Evolutionary conservation across 768 basidiomycete genomes (phyloP).

Genomic region (Kwoniella sp.): DNA sequence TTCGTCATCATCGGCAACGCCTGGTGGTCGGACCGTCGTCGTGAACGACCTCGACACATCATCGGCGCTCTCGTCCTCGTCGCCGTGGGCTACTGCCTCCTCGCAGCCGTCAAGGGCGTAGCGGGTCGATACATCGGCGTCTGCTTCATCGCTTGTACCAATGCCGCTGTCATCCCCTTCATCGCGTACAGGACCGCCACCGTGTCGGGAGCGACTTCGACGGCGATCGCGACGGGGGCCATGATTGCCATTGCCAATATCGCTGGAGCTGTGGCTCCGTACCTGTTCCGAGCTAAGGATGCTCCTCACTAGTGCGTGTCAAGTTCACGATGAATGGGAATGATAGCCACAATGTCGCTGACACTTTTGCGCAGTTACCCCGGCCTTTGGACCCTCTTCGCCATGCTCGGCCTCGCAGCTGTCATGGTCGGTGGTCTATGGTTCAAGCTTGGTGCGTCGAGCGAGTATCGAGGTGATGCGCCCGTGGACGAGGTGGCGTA

Average conservation of each 20-base stretch:
- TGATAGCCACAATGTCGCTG: background rate
- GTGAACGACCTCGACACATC: conserved; percentile 37
- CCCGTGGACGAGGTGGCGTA: no score
- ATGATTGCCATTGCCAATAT: conserved; percentile 39
- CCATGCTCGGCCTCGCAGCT: conserved; percentile 24
- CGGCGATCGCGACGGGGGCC: conserved; percentile 38
- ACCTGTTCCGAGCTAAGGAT: conserved; percentile 33
- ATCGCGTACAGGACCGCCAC: conserved; percentile 37
- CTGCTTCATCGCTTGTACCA: conserved; percentile 43
- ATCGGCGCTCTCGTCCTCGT: conserved; percentile 31
- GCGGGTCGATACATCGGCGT: conserved; percentile 35
- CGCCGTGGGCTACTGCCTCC: conserved; percentile 35
- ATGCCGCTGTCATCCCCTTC: conserved; percentile 44
- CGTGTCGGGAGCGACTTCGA: conserved; percentile 33
- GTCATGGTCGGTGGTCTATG: conserved; percentile 27
- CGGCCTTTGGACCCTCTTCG: conserved; percentile 43
- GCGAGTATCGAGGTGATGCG: no score
- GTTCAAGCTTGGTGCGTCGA: conserved; percentile 37
- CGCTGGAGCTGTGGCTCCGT: conserved; percentile 36
- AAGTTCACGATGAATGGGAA: no score
- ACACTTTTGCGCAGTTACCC: conserved; percentile 18
- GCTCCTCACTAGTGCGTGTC: conserved; percentile 28
- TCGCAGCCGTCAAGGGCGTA: conserved; percentile 29
- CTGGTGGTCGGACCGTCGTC: conserved; percentile 30
- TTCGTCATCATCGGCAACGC: conserved; percentile 41